Evolutionary conservation across 2,329 filamentous ascomycete genomes (phyloP), one percentile per base, ranked within the genome.

Genomic region (Botrytis porri): DNA sequence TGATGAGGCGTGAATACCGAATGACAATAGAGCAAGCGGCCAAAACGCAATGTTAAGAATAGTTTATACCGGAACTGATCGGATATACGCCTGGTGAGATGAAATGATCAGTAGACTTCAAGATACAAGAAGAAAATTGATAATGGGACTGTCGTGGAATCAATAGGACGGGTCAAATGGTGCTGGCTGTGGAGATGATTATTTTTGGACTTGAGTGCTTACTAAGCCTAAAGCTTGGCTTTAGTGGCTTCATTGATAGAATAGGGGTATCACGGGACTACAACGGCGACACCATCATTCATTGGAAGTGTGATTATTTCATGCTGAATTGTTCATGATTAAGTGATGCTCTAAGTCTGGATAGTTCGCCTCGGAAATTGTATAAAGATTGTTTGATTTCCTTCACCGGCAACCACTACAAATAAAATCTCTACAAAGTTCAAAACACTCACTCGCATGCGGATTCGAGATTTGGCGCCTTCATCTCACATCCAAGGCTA

Each of bases 211-310:
- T 22, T 39, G 41, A 20, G 35, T 57, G 48, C 45, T 66, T 54
- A 67, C 35, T 57, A 67, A 67, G 45, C 35, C 3, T 1, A 9
- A 32, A 32, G 48, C 35, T 41, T 67, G 25, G 48, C 14, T 16
- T 39, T 39, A 7, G 32, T 67, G 25, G 48, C 14, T 16, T 39
- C 29, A 7, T 32, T 39, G 16, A n/a, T 39, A 3, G 20, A 10
- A 69, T 57, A 69, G 65, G 65, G 48, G 65, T 25, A 57, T 69
- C 65, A 69, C 51, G 35, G 65, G 51, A 69, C 37, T 20, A 5
- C 35, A 16, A 61, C 22, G 3, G 22, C 5, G 6, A 12, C n/a
- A n/a, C 3, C 1, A 29, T 57, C n/a, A 29, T 25, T 54, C 5
- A 29, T 57, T 8, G 7, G 7, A 18, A 8, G 6, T 32, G 3